Conservation (phyloP, 352 stramenopile genomes). For the Globisporangium orthogonon region DNA sequence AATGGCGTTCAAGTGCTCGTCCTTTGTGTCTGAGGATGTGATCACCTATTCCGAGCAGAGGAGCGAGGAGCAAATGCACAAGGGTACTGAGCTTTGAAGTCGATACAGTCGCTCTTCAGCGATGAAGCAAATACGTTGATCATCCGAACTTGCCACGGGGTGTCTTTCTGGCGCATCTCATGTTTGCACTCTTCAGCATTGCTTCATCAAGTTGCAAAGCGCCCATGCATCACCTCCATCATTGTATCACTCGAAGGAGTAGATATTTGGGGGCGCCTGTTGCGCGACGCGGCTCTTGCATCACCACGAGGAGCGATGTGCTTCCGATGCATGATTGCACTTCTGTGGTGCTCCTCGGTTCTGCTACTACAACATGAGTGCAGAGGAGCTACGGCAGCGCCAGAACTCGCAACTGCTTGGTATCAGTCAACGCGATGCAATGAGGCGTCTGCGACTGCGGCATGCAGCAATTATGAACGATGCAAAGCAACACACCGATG, state of each 20-base stretch:
- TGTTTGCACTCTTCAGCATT: too few relatives aligned
- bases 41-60: neutral
- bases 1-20: neutral
- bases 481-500: constrained; percentile 95
- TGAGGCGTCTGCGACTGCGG: constrained; percentile 27
- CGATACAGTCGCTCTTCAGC: too few relatives aligned
- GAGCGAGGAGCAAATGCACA: too few relatives aligned
- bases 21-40: neutral
- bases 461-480: constrained; percentile 82
- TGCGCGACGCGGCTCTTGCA: too few relatives aligned
- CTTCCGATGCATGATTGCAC: neutral
- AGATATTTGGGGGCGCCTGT: too few relatives aligned
- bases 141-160: too few relatives aligned
- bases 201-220: too few relatives aligned
- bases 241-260: too few relatives aligned
- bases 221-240: too few relatives aligned
- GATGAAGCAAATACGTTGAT: too few relatives aligned
- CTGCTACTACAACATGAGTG: neutral
- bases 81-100: too few relatives aligned
- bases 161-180: too few relatives aligned
- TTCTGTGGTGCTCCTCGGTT: neutral
- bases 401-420: constrained; percentile 34
- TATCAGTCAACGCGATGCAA: constrained; percentile 57
- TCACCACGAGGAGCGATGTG: neutral
- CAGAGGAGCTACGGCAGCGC: neutral